A percentile compares a stretch with the other conserved stretches of the same genome.
Conservation (phyloP, 2,329 filamentous ascomycete genomes). For the Arthrinium phaeospermum region DNA sequence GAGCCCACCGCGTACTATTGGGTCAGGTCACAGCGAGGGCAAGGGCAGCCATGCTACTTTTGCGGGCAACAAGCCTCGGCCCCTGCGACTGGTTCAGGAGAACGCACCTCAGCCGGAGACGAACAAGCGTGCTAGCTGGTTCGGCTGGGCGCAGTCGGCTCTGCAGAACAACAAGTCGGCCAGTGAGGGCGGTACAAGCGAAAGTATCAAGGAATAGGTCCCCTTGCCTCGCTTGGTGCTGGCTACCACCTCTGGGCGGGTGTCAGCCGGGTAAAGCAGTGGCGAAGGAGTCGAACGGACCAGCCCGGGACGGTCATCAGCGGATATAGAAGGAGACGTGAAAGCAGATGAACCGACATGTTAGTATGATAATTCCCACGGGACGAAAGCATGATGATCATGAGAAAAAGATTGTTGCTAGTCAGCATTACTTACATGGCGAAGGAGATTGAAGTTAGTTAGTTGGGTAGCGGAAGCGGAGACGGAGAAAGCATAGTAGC, state of each 20-base stretch:
- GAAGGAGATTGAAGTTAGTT: conserved; percentile 10
- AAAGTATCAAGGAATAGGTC: conserved; percentile 34
- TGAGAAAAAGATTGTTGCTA: conserved; percentile 17
- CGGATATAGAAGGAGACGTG: background rate
- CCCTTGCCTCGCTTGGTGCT: conserved; percentile 8
- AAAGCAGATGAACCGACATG: conserved; percentile 11
- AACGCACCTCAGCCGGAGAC: conserved; percentile 58
- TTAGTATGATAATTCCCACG: conserved; percentile 13
- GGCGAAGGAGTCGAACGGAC: background rate
- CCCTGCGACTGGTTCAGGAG: conserved; percentile 86
- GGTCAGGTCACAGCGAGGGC: conserved; percentile 35
- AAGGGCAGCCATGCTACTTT: conserved; percentile 64
- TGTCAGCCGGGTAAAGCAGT: conserved; percentile 9
- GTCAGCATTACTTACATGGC: conserved; percentile 17
- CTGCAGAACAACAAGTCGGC: conserved; percentile 57
- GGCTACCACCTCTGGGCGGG: conserved; percentile 8
- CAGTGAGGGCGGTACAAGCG: conserved; percentile 38
- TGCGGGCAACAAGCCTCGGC: conserved; percentile 78
- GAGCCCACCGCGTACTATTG: conserved; percentile 58
- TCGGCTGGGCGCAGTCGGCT: conserved; percentile 58
- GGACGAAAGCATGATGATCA: conserved; percentile 16
- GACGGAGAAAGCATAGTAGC: background rate
- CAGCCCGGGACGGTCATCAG: background rate
- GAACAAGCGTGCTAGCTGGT: conserved; percentile 69
- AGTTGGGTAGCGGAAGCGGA: background rate